Conservation (phyloP, 345 rosid genomes). For the Angophora floribunda region DNA sequence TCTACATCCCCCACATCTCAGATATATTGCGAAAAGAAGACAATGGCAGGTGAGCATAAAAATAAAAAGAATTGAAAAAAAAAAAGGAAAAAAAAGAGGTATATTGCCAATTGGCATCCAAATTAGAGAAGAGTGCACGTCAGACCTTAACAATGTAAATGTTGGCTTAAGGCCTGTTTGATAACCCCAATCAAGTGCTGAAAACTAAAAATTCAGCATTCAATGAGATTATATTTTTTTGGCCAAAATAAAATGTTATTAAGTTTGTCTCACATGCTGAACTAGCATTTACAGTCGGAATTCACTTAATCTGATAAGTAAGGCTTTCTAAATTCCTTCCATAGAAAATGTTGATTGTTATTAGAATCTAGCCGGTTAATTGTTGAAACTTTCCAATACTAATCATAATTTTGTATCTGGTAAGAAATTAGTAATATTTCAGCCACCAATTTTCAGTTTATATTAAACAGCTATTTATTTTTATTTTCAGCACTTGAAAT, state of each 20-base stretch:
- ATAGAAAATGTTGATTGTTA: neutral
- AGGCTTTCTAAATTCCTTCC: neutral
- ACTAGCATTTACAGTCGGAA: neutral
- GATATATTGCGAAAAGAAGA: neutral
- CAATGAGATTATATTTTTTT: neutral
- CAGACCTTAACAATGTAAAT: neutral
- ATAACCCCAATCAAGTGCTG: neutral
- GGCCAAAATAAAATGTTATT: too few relatives aligned
- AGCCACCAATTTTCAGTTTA: neutral
- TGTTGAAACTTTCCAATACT: neutral
- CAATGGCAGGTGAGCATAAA: neutral
- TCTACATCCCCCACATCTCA: neutral
- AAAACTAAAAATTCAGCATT: neutral
- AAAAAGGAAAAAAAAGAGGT: neutral
- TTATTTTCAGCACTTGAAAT: neutral
- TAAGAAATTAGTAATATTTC: neutral
- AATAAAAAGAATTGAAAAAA: neutral
- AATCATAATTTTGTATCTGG: neutral
- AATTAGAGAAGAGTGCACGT: neutral
- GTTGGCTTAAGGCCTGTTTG: neutral
- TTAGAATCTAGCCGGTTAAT: neutral
- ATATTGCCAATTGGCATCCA: neutral
- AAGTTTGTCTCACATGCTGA: neutral
- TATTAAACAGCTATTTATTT: neutral
- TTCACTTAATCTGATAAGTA: neutral